Percentiles rank a stretch among this genome's conserved stretches.
Conservation (phyloP, 148 eudicot species). For the Rheum nobile region DNA sequence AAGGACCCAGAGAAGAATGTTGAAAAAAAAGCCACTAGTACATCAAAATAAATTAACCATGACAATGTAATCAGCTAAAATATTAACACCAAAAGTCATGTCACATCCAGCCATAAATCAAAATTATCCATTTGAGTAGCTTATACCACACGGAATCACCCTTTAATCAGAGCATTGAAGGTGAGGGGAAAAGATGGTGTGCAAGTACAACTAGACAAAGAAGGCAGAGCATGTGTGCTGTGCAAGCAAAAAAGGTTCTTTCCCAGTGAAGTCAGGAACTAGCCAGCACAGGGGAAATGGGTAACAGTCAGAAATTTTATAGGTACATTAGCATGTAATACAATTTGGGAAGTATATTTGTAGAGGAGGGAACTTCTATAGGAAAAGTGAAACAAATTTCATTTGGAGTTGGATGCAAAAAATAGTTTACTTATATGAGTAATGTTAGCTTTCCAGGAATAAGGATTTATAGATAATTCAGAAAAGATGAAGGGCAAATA, state of each 20-base stretch:
- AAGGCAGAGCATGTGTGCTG: not conserved
- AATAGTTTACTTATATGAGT: not conserved
- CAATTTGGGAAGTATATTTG: too few relatives aligned
- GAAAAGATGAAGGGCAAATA: not conserved
- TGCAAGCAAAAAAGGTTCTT: not conserved
- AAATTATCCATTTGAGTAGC: not conserved
- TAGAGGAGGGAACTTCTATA: not conserved
- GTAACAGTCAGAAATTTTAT: not conserved
- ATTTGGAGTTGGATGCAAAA: not conserved
- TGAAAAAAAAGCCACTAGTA: not conserved
- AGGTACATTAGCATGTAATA: not conserved
- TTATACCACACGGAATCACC: not conserved
- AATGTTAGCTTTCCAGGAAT: not conserved
- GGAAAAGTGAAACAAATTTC: not conserved
- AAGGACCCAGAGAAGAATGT: not conserved
- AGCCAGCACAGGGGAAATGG: too few relatives aligned
- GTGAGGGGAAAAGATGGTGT: not conserved
- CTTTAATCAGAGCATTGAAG: not conserved
- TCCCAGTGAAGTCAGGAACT: not conserved
- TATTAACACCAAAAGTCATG: not conserved
- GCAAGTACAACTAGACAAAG: not conserved
- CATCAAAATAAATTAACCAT: not conserved
- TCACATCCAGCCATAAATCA: not conserved
- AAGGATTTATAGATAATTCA: not conserved
- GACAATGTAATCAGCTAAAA: not conserved